phyloP scores from a whole-genome alignment of 768 basidiomycete species.

The Russula ochroleuca region DNA sequence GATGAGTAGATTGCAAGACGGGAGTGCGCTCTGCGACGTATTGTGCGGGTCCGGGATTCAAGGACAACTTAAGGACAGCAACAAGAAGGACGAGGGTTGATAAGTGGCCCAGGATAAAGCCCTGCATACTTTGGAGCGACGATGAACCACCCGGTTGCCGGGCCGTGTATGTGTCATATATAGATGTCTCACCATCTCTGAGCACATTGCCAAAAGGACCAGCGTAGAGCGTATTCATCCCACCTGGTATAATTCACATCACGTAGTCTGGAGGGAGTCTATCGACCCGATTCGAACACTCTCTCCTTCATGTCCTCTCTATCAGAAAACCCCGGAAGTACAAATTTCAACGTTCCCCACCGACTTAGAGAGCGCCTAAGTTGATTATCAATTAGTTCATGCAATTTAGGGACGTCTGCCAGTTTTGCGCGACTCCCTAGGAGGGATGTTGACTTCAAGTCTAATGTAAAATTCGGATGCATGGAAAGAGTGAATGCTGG shows the following conservation, averaged over 20 bases:
- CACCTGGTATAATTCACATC: not conserved
- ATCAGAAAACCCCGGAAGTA: slow-evolving; percentile 58
- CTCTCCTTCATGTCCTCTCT: slow-evolving; percentile 28
- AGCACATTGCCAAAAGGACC: too few relatives aligned
- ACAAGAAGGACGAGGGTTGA: slow-evolving; percentile 75
- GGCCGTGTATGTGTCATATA: too few relatives aligned
- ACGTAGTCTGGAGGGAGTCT: slow-evolving; percentile 13
- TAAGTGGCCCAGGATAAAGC: slow-evolving; percentile 86
- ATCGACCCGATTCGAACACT: too few relatives aligned
- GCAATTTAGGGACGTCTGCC: slow-evolving; percentile 94
- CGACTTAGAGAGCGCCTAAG: slow-evolving; percentile 34
- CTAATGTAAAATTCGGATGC: slow-evolving; percentile 81
- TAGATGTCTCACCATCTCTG: too few relatives aligned
- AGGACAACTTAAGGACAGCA: too few relatives aligned
- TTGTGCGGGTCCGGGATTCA: too few relatives aligned
- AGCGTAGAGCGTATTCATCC: too few relatives aligned
- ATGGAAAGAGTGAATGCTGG: slow-evolving; percentile 69
- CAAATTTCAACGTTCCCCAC: slow-evolving; percentile 60
- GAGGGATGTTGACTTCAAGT: slow-evolving; percentile 82
- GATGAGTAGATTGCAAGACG: slow-evolving; percentile 3
- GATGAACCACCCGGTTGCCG: too few relatives aligned
- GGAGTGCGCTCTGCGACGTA: slow-evolving; percentile 27
- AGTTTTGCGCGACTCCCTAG: slow-evolving; percentile 97
- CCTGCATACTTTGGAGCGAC: too few relatives aligned
- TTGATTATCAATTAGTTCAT: slow-evolving; percentile 88